Evolutionary conservation across 2,329 filamentous ascomycete species (phyloP), one percentile per base, ranked within the genome.

Genomic region (Didymella exigua): DNA sequence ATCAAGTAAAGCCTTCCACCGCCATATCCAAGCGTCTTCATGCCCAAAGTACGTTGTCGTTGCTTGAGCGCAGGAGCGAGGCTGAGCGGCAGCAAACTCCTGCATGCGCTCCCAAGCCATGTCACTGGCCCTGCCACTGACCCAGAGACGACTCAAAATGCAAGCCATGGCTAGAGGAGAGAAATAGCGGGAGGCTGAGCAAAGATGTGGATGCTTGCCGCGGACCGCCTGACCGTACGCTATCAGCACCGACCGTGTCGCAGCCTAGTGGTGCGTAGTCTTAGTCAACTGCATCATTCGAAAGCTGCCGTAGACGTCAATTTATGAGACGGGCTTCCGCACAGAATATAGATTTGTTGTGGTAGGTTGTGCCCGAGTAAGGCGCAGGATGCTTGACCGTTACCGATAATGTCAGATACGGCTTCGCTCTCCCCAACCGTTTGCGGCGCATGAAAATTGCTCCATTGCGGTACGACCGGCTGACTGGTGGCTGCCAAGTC

Each of bases 241-340:
- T 5, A 42, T 16, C 37, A 42, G 23, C 47, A 42, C 47, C 47
- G 47, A 49, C 47, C 47, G 47, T 48, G 14, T 16, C 24, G 31
- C 19, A 47, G 21, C 24, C 19, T n/a, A n/a, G n/a, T n/a, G n/a
- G n/a, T n/a, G n/a, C n/a, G n/a, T n/a, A n/a, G n/a, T n/a, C n/a
- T n/a, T n/a, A n/a, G n/a, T n/a, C n/a, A n/a, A n/a, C n/a, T n/a
- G n/a, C n/a, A n/a, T n/a, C n/a, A n/a, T n/a, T n/a, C n/a, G n/a
- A n/a, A n/a, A n/a, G n/a, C n/a, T n/a, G n/a, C n/a, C n/a, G n/a
- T n/a, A n/a, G n/a, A n/a, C n/a, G n/a, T n/a, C n/a, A n/a, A n/a
- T n/a, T n/a, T n/a, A n/a, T n/a, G n/a, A n/a, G n/a, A n/a, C n/a
- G n/a, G n/a, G n/a, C n/a, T n/a, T n/a, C n/a, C n/a, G n/a, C n/a